Conservation (phyloP, 75 land plant species). For the Sequoia sempervirens region DNA sequence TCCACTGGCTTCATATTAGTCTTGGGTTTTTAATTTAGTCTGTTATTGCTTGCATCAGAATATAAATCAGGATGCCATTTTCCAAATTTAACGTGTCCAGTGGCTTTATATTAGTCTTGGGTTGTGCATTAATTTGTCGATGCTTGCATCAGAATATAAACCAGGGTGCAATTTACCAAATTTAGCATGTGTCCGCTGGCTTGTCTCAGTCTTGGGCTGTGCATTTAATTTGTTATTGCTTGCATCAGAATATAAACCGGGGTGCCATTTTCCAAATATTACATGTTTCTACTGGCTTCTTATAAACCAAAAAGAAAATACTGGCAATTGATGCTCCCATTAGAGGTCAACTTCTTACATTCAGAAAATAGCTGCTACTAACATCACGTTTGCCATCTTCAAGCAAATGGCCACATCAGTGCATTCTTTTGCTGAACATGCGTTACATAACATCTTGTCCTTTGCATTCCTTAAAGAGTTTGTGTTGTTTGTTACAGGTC, state of each 20-base stretch:
- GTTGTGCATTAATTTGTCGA: too few species aligned
- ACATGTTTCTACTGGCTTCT: background rate
- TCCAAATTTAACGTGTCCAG: too few species aligned
- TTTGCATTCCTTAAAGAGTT: background rate
- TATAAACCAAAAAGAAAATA: background rate
- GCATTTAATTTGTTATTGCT: background rate
- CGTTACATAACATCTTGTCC: background rate
- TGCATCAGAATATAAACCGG: background rate
- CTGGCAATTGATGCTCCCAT: background rate
- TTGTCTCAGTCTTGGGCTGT: background rate
- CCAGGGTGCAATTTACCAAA: background rate
- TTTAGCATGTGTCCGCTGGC: background rate
- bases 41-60: too few species aligned
- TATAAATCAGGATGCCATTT: too few species aligned
- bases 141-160: background rate
- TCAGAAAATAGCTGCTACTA: background rate
- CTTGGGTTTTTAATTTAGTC: too few species aligned
- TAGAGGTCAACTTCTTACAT: background rate
- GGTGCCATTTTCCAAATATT: background rate
- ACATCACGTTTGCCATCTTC: background rate
- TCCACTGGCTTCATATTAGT: background rate
- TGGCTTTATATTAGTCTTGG: too few species aligned
- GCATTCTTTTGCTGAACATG: background rate
- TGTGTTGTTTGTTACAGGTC: conserved; percentile 45
- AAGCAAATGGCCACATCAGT: background rate